phyloP scores from a whole-genome alignment of 2,329 filamentous ascomycete species.

The Ascochyta koolunga region DNA sequence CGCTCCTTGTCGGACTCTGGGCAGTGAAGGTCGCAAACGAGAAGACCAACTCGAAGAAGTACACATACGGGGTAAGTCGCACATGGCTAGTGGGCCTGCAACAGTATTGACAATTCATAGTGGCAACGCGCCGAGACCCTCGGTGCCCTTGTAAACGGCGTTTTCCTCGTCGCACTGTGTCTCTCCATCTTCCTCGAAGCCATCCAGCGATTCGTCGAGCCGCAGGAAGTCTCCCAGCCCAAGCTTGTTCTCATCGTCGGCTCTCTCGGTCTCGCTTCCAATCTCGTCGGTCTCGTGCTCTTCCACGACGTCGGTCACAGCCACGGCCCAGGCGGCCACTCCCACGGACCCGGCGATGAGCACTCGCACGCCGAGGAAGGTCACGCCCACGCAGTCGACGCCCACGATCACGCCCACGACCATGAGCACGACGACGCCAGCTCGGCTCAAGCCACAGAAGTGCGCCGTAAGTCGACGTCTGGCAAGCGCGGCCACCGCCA shows the following conservation, averaged over 20 bases:
- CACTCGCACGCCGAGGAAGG: constrained; percentile 58
- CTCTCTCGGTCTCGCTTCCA: constrained; percentile 82
- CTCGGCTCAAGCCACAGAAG: constrained; percentile 17
- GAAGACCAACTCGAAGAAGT: constrained; percentile 81
- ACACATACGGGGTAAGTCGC: constrained; percentile 83
- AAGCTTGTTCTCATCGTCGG: constrained; percentile 89
- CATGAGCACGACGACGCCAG: constrained; percentile 58
- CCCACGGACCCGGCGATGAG: constrained; percentile 53
- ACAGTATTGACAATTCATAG: constrained; percentile 52
- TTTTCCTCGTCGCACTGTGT: constrained; percentile 95
- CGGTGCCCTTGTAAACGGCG: constrained; percentile 94
- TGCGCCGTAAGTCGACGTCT: constrained; percentile 33
- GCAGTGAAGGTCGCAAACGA: constrained; percentile 88
- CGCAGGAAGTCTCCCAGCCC: constrained; percentile 84
- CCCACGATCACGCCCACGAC: constrained; percentile 47
- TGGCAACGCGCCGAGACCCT: constrained; percentile 98
- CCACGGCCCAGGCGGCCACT: constrained; percentile 66
- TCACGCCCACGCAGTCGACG: constrained; percentile 55
- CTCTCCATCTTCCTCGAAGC: constrained; percentile 96
- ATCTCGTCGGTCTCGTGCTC: constrained; percentile 85
- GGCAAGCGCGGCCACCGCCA: constrained; percentile 58
- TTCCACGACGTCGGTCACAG: constrained; percentile 93
- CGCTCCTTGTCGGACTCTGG: constrained; percentile 90
- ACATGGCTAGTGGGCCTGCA: not conserved
- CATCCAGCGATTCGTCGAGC: constrained; percentile 87